phyloP scores from a whole-genome alignment of 1,284 basidiomycete genomes.

The Meira miltonrushii region DNA sequence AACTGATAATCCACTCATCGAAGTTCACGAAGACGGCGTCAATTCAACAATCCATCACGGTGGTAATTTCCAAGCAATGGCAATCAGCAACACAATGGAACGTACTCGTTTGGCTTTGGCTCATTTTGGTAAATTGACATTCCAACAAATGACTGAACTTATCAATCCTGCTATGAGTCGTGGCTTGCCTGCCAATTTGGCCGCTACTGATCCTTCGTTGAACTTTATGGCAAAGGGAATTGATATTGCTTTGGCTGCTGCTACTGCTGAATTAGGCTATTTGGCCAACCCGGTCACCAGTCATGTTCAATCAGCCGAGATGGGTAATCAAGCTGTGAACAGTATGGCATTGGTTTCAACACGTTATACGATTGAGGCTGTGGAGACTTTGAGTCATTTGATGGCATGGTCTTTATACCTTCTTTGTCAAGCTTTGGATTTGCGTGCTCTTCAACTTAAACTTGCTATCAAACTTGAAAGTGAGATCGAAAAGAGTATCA shows the following conservation, averaged over 20 bases:
- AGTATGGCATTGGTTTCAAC: slow-evolving; percentile 21
- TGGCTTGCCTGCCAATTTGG: slow-evolving; percentile 21
- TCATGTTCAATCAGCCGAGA: slow-evolving; percentile 61
- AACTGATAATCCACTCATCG: slow-evolving; percentile 20
- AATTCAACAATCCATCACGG: slow-evolving; percentile 13
- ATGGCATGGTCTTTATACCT: slow-evolving; percentile 43
- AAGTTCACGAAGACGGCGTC: slow-evolving; percentile 7
- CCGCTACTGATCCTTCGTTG: slow-evolving; percentile 27
- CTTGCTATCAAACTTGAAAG: slow-evolving; percentile 25
- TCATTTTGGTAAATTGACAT: slow-evolving; percentile 74
- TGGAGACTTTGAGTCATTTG: slow-evolving; percentile 32
- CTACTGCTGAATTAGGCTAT: slow-evolving; percentile 63
- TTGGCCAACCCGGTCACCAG: slow-evolving; percentile 79
- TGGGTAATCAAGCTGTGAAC: slow-evolving; percentile 24
- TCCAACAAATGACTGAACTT: slow-evolving; percentile 70
- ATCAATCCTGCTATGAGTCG: slow-evolving; percentile 53
- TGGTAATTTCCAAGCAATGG: slow-evolving; percentile 56
- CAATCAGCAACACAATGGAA: slow-evolving; percentile 79
- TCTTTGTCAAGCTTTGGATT: slow-evolving; percentile 44
- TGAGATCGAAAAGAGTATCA: slow-evolving; percentile 22
- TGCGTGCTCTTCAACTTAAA: slow-evolving; percentile 38
- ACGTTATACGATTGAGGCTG: slow-evolving; percentile 20
- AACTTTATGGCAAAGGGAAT: slow-evolving; percentile 78
- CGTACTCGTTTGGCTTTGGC: slow-evolving; percentile 73
- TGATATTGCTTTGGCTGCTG: slow-evolving; percentile 63